phyloP scores from a whole-genome alignment of 805 yeast species.

The Monosporozyma aquatica region DNA sequence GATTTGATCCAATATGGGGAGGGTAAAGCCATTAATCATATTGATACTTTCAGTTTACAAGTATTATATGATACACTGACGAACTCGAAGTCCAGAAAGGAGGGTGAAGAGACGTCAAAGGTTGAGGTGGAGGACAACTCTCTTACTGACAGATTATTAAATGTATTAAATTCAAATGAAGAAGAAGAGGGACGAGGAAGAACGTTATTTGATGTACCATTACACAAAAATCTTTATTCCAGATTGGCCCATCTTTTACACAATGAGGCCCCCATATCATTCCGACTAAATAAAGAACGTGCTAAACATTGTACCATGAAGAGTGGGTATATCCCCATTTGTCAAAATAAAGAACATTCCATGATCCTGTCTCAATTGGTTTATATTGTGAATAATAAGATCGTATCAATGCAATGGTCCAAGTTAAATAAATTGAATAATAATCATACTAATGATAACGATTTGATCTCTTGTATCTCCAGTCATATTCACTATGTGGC shows the following conservation, averaged over 20 bases:
- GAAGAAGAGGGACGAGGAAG: background rate
- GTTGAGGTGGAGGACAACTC: background rate
- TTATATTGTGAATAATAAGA: conserved; percentile 20
- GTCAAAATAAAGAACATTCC: conserved; percentile 18
- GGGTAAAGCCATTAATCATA: conserved; percentile 10
- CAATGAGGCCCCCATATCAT: conserved; percentile 18
- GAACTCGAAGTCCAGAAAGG: no score
- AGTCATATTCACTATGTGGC: conserved; percentile 49
- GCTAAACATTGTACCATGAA: conserved; percentile 11
- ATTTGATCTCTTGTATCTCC: no score
- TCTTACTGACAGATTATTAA: background rate
- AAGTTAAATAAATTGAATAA: conserved; percentile 19
- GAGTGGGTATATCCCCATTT: conserved; percentile 20
- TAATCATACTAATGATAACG: no score
- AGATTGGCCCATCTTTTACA: conserved; percentile 15
- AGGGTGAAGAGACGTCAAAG: no score
- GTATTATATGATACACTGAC: conserved; percentile 26
- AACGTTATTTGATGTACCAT: background rate
- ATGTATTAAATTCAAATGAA: conserved; percentile 6
- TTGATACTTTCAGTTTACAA: conserved; percentile 17
- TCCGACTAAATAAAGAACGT: conserved; percentile 21
- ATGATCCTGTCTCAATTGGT: conserved; percentile 15
- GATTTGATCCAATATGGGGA: background rate
- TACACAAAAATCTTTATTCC: conserved; percentile 3
- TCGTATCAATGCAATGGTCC: conserved; percentile 23